Conservation (phyloP, 108 stramenopile genomes). For the Skeletonema marinoi region DNA sequence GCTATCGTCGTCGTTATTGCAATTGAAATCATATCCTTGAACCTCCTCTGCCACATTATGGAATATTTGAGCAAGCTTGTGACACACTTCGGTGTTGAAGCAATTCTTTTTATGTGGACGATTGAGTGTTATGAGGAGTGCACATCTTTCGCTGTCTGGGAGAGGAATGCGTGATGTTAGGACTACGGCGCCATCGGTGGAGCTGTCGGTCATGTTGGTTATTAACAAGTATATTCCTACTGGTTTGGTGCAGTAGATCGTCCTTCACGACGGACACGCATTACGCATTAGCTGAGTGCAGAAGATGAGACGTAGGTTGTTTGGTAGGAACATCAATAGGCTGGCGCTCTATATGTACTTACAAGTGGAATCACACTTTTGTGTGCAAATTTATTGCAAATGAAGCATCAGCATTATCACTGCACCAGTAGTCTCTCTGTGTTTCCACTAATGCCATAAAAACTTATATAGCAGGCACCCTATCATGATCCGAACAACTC, state of each 20-base stretch:
- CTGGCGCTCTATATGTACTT: background rate
- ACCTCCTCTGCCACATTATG: constrained; percentile 34
- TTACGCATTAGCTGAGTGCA: background rate
- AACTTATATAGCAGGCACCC: background rate
- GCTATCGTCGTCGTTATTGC: background rate
- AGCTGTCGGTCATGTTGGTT: background rate
- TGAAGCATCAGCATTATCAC: too few relatives aligned
- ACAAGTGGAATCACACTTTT: background rate
- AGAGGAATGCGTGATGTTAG: constrained; percentile 26
- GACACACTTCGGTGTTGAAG: constrained; percentile 49
- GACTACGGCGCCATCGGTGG: constrained; percentile 1
- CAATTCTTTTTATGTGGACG: constrained; percentile 56
- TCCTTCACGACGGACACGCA: too few relatives aligned
- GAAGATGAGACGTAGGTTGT: background rate
- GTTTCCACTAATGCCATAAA: too few relatives aligned
- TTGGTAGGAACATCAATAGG: background rate
- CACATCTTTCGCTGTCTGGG: constrained; percentile 32
- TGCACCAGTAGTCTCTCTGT: background rate
- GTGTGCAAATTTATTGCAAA: too few relatives aligned
- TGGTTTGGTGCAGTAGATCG: too few relatives aligned
- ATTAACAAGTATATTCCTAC: too few relatives aligned
- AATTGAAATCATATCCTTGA: constrained; percentile 13
- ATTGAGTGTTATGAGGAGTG: constrained; percentile 48
- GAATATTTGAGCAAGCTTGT: constrained; percentile 31
- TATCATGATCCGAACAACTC: background rate